Percentiles rank a stretch among this genome's conserved stretches.
These are phyloP conservation scores for Choricystis sp. DNA, from an alignment of 139 green algal genomes.

Conservation along the genomic window DNA sequence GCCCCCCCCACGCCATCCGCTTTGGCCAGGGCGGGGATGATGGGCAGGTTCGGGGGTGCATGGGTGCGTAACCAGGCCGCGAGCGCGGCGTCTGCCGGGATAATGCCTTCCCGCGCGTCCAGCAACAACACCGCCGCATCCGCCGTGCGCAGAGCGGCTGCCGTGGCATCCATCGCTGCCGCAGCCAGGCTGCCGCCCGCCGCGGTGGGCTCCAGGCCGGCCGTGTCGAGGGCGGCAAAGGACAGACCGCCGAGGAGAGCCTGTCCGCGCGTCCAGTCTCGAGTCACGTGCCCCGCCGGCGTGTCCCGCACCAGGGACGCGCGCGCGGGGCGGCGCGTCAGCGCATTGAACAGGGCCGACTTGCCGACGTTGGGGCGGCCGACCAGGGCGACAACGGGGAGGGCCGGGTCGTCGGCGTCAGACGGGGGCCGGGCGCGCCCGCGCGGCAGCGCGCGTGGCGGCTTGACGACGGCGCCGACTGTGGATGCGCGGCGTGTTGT, in stretches of 20 bases:
- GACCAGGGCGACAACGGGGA: constrained; percentile 63
- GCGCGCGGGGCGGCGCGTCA: constrained; percentile 30
- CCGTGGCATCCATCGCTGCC: constrained; percentile 40
- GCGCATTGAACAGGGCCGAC: constrained; percentile 75
- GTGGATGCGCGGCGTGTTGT: no score
- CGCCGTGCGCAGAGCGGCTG: constrained; percentile 21
- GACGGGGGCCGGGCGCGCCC: no score
- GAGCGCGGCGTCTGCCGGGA: constrained; percentile 44
- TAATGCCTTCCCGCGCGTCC: constrained; percentile 40
- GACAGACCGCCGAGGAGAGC: constrained; percentile 59
- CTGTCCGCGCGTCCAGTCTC: constrained; percentile 67
- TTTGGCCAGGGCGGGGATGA: constrained; percentile 76
- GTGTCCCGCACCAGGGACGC: constrained; percentile 77
- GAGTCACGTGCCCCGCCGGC: constrained; percentile 72
- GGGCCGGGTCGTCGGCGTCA: no score
- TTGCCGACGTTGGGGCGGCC: constrained; percentile 84
- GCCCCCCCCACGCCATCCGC: constrained; percentile 33
- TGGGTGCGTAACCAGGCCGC: constrained; percentile 46
- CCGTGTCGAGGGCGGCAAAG: constrained; percentile 78
- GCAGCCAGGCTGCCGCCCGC: constrained; percentile 34
- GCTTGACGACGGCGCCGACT: no score
- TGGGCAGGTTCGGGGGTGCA: constrained; percentile 2
- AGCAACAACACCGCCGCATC: constrained; percentile 61
- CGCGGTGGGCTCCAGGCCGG: constrained; percentile 56
- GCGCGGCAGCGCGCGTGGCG: no score